Percentiles rank a stretch among this genome's conserved stretches.
Conservation (phyloP, 306 rosid genomes). For the Cotoneaster glaucophyllus region DNA sequence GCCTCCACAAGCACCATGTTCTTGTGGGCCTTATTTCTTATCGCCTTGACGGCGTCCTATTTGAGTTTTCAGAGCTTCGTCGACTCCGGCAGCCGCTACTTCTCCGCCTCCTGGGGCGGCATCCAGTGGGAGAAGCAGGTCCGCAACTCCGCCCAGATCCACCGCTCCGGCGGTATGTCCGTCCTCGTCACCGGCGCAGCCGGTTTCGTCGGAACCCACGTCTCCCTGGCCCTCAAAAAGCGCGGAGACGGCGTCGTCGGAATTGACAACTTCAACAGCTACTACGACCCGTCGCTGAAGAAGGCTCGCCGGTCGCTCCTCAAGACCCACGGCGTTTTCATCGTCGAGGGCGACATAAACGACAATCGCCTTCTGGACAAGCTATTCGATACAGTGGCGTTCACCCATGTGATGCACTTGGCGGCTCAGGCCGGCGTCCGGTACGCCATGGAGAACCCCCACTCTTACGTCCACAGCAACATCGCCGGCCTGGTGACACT, state of each 20-base stretch:
- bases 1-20: conserved; percentile 87
- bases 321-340: conserved; percentile 36
- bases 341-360: conserved; percentile 70
- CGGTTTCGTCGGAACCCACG: conserved; percentile 74
- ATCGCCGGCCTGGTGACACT: conserved; percentile 82
- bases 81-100: conserved; percentile 57
- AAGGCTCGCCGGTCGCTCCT: conserved; percentile 54
- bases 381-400: conserved; percentile 72
- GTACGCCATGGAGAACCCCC: conserved; percentile 88
- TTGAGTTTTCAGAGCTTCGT: conserved; percentile 72
- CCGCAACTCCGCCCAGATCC: conserved; percentile 62
- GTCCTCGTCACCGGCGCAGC: conserved; percentile 76
- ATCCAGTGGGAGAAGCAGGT: conserved; percentile 92
- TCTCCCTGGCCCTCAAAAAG: conserved; percentile 57
- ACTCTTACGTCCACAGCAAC: conserved; percentile 82
- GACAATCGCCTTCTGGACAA: conserved; percentile 55
- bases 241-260: conserved; percentile 87
- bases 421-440: conserved; percentile 95
- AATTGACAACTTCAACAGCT: conserved; percentile 69
- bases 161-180: conserved; percentile 62
- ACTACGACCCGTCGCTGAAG: conserved; percentile 78
- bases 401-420: conserved; percentile 82
- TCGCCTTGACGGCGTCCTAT: conserved; percentile 74
- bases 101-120: conserved; percentile 85
- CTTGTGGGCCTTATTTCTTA: conserved; percentile 71